These are phyloP conservation scores for Tulasnella sp. DNA, from an alignment of 768 basidiomycete species.

Conservation along the genomic window DNA sequence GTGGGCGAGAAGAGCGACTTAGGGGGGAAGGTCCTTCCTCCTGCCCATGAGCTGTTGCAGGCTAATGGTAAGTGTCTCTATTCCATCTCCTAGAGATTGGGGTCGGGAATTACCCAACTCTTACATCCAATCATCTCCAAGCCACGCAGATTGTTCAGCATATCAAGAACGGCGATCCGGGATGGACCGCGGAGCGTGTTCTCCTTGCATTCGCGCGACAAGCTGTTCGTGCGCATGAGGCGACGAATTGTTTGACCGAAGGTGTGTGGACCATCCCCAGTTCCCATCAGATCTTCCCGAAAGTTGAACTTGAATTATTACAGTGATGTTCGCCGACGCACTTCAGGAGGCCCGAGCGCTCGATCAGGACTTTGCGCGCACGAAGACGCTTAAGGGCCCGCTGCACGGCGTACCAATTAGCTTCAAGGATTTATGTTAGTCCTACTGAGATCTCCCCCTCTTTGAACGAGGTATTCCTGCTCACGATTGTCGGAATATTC, in stretches of 20 bases:
- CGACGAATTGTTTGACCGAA: constrained; percentile 73
- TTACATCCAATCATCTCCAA: neutral
- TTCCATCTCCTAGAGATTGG: too few species aligned
- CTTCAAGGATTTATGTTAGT: constrained; percentile 63
- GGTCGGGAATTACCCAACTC: neutral
- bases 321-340: constrained; percentile 64
- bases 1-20: too few species aligned
- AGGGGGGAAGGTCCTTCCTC: too few species aligned
- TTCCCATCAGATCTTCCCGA: neutral
- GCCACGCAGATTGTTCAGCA: constrained; percentile 20
- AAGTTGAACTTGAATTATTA: neutral
- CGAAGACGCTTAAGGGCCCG: constrained; percentile 48
- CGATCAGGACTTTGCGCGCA: constrained; percentile 52
- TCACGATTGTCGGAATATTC: constrained; percentile 30
- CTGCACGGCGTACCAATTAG: constrained; percentile 75
- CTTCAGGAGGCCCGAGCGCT: constrained; percentile 49
- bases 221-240: constrained; percentile 45
- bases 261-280: constrained; percentile 35
- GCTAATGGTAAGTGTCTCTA: neutral
- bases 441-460: neutral
- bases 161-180: constrained; percentile 18
- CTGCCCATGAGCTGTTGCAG: too few species aligned
- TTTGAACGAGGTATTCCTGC: constrained; percentile 5
- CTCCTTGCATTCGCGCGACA: constrained; percentile 37
- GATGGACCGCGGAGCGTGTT: constrained; percentile 32